Evolutionary conservation across 371 early-diverging fungal genomes (phyloP), one percentile per base, ranked within the genome.

Genomic region (Apophysomyces trapeziformis): DNA sequence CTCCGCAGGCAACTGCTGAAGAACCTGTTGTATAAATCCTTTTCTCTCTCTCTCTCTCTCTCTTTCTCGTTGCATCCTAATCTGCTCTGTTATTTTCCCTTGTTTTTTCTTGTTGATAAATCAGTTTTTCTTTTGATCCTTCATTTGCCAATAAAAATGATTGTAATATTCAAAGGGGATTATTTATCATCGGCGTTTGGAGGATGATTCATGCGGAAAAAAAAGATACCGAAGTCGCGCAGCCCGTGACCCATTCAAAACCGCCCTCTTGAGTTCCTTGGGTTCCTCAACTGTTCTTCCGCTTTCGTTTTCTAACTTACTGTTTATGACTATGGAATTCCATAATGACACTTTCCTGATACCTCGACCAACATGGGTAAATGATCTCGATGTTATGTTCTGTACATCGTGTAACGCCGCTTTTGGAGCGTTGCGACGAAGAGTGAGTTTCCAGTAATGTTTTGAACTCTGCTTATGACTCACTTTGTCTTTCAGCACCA

Each of bases 321-420:
- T 47, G 16, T 7, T 14, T 7, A 47, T 7, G 14, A 47, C n/a
- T 47, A 47, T 47, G 47, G n/a, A 47, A 47, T 11, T 47, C 21
- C 47, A 47, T 7, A 11, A 47, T 13, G 47, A 47, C 18, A 77
- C 83, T 26, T 80, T 85, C 57, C 62, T 85, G 37, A 68, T 85
- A 11, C 83, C 80, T 56, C 76, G 81, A 7, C 85, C 85, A 18
- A 68, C 71, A 35, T 85, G 85, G 85, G 77, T 85, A 36, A 78
- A 82, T 47, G 85, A 85, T 63, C 57, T 72, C 16, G 81, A 82
- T 60, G 79, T 82, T 0, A 57, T 72, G 8, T 66, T 72, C n/a
- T 80, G 83, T 56, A 47, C 71, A 21, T 67, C 71, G 1, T 85
- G 85, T 43, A 72, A 68, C 50, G 67, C 57, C 60, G 38, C 78